Conservation (phyloP, 257 asterid genomes). For the Plectranthus barbatus region DNA sequence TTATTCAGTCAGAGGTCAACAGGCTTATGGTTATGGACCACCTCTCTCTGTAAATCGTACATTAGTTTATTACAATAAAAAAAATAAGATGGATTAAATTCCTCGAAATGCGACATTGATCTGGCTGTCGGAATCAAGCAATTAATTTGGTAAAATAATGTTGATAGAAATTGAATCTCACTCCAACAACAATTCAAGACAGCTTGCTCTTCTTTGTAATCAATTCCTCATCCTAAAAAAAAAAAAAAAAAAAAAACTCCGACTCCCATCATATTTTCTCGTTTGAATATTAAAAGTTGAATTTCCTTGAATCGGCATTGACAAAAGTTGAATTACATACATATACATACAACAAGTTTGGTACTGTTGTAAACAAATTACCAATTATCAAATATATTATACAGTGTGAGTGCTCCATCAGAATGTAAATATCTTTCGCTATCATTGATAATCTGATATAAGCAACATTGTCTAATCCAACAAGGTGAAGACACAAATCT, state of each 20-base stretch:
- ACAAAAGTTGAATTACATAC: not conserved
- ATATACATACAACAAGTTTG: no score
- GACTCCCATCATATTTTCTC: no score
- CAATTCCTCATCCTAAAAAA: no score
- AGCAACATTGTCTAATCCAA: conserved; percentile 16
- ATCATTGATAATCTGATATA: no score
- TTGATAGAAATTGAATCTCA: conserved; percentile 52
- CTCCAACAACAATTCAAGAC: conserved; percentile 44
- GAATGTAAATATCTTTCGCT: no score
- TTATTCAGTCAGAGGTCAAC: not conserved
- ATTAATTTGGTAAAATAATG: conserved; percentile 50
- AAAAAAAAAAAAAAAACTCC: no score
- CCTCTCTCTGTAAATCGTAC: not conserved
- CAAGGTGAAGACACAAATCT: conserved; percentile 16
- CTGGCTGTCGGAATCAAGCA: conserved; percentile 50
- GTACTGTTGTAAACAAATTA: no score
- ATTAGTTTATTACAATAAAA: not conserved
- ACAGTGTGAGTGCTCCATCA: not conserved
- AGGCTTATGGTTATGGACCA: conserved; percentile 9
- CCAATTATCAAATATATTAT: no score
- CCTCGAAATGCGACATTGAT: conserved; percentile 39
- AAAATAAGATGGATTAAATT: not conserved
- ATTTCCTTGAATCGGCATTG: not conserved
- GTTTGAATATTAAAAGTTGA: not conserved
- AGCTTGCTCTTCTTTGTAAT: conserved; percentile 40